Base-by-base conservation (phyloP, 495 filamentous ascomycete genomes). In the Penicillium odoratum region DNA sequence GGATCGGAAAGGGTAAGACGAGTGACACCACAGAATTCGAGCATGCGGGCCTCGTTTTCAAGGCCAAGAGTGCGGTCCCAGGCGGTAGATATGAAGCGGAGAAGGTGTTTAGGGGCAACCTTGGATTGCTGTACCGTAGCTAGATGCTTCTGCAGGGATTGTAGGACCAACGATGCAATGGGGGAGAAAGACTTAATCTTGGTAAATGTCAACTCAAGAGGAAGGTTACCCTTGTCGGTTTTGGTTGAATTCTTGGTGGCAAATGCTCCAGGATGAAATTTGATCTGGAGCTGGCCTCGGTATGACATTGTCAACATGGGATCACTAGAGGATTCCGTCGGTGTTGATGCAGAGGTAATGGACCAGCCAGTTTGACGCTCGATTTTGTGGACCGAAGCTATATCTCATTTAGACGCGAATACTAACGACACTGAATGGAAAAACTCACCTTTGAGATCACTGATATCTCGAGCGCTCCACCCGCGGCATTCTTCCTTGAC, bases 401-500 rank as follows among this genome's bases (percentile, higher is more conserved):
- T 60, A 34, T 42, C 11, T 49, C 9, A 46, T 28, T 54, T 46
- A 54, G 51, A 33, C 2, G 30, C 11, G 13, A 30, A 10, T 0
- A 34, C 7, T 10, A 9, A 34, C 47, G 33, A 30, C 42, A 29
- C 11, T 4, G 26, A 38, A n/a, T 9, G 1, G 18, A 13, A 11
- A 31, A 51, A 15, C 80, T 64, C 74, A 91, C 88, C 81, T 79
- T 93, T 90, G 7, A 93, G 75, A 26, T 78, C 78, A 51, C 72
- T 78, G 53, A 98, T 87, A 68, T 98, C 94, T 16, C 77, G 82
- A 30, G 85, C 81, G 57, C 85, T 94, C 89, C 92, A 97, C 21
- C 94, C 92, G 16, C 92, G 83, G 69, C 88, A 96, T 63, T 94
- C 86, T 69, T 96, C 91, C 59, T 88, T 84, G 36, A 95, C 77